Evolutionary conservation across 495 filamentous ascomycete species (phyloP).

Genomic region (Lichina pygmaea): DNA sequence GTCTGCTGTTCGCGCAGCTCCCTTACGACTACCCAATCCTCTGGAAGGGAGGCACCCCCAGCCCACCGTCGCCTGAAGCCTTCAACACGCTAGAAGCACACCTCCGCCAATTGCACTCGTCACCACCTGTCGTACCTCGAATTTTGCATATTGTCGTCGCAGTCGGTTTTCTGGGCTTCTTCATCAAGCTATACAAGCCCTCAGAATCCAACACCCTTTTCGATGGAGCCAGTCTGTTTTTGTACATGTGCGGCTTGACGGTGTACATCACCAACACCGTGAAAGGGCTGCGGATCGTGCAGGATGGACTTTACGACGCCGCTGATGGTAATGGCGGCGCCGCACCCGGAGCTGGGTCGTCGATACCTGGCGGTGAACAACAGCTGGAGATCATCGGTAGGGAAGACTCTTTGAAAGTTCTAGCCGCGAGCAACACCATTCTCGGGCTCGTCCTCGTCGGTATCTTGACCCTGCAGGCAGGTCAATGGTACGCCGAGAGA

Average conservation of each 20-base stretch:
- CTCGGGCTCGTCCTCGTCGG: slow-evolving; percentile 74
- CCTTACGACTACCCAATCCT: slow-evolving; percentile 96
- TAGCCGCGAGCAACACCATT: slow-evolving; percentile 92
- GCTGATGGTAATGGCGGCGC: slow-evolving; percentile 20
- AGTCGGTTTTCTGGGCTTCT: slow-evolving; percentile 68
- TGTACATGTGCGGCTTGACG: slow-evolving; percentile 75
- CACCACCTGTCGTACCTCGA: slow-evolving; percentile 71
- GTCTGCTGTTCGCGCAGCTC: slow-evolving; percentile 89
- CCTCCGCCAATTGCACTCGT: slow-evolving; percentile 59
- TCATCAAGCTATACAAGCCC: slow-evolving; percentile 79
- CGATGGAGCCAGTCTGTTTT: slow-evolving; percentile 69
- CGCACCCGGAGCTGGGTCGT: not conserved
- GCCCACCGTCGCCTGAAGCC: slow-evolving; percentile 25
- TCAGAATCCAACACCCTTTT: slow-evolving; percentile 87
- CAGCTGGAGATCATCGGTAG: slow-evolving; percentile 19
- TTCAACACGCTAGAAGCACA: slow-evolving; percentile 39
- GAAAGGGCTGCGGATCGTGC: slow-evolving; percentile 65
- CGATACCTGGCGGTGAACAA: not conserved
- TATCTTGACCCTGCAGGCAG: slow-evolving; percentile 77
- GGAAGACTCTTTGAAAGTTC: slow-evolving; percentile 69
- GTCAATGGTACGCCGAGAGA: slow-evolving; percentile 94
- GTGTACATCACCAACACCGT: slow-evolving; percentile 90
- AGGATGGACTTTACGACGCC: slow-evolving; percentile 19
- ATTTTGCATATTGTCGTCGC: slow-evolving; percentile 81
- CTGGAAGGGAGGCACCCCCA: slow-evolving; percentile 28